phyloP scores from a whole-genome alignment of 2,329 filamentous ascomycete genomes.

The Tolypocladium album region DNA sequence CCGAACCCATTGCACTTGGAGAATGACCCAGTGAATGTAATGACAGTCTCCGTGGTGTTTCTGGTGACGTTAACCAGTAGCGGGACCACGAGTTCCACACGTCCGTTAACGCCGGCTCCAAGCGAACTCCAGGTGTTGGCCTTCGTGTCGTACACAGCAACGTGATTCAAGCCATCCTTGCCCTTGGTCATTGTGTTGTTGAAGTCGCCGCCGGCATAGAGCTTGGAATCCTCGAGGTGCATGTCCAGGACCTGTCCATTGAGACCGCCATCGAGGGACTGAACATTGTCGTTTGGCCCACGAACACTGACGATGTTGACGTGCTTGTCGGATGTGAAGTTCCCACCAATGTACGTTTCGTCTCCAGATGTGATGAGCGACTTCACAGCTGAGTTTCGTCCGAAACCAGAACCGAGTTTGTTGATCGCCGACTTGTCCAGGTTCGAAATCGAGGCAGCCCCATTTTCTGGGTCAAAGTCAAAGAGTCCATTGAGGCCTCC shows the following conservation, averaged over 20 bases:
- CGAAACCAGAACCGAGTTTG: conserved; percentile 60
- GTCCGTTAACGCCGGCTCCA: conserved; percentile 76
- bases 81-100: conserved; percentile 63
- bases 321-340: conserved; percentile 60
- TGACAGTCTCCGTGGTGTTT: conserved; percentile 56
- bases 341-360: conserved; percentile 68
- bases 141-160: conserved; percentile 64
- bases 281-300: conserved; percentile 44
- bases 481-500: conserved; percentile 82
- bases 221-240: conserved; percentile 49
- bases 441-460: conserved; percentile 45
- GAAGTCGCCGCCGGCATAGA: conserved; percentile 84
- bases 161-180: conserved; percentile 56
- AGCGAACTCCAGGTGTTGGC: conserved; percentile 65
- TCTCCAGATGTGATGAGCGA: conserved; percentile 55
- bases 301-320: conserved; percentile 70
- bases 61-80: conserved; percentile 69
- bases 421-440: conserved; percentile 67
- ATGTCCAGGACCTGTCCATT: conserved; percentile 69
- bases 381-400: conserved; percentile 55
- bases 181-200: conserved; percentile 56
- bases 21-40: conserved; percentile 77
- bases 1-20: conserved; percentile 58
- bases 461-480: conserved; percentile 61
- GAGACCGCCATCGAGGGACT: conserved; percentile 60